Conservation (phyloP, 768 basidiomycete genomes). For the Cystobasidium ongulense region DNA sequence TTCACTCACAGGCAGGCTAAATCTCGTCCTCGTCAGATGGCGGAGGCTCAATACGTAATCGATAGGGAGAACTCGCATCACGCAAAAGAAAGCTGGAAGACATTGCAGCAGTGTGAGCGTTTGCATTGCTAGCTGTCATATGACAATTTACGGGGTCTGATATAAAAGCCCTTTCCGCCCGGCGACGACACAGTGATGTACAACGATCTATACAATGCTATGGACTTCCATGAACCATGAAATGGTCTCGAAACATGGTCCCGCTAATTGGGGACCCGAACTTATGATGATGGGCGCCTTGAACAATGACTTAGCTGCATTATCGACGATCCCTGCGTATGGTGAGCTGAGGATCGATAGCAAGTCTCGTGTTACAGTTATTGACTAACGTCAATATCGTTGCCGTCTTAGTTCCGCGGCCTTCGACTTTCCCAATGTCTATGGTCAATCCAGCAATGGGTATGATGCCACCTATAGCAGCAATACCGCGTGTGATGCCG, state of each 20-base stretch:
- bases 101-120: constrained; percentile 13
- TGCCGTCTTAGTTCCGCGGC: background rate
- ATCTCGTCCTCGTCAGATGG: constrained; percentile 14
- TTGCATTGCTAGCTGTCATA: background rate
- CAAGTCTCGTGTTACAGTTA: background rate
- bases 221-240: constrained; percentile 22
- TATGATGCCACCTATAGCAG: background rate
- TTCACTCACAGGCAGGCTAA: constrained; percentile 7
- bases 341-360: background rate
- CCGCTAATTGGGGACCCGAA: constrained; percentile 7
- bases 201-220: constrained; percentile 20
- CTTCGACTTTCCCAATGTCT: background rate
- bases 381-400: background rate
- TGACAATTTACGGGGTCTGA: too few relatives aligned
- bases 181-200: constrained; percentile 32
- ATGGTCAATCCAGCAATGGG: background rate
- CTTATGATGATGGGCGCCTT: background rate
- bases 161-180: too few relatives aligned
- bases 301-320: background rate
- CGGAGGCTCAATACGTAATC: constrained; percentile 1
- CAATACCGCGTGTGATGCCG: background rate
- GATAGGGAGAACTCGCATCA: constrained; percentile 14
- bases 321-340: constrained; percentile 12
- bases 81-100: constrained; percentile 23
- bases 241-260: constrained; percentile 13